phyloP scores from a whole-genome alignment of 768 basidiomycete genomes.

The Collybia sp. region DNA sequence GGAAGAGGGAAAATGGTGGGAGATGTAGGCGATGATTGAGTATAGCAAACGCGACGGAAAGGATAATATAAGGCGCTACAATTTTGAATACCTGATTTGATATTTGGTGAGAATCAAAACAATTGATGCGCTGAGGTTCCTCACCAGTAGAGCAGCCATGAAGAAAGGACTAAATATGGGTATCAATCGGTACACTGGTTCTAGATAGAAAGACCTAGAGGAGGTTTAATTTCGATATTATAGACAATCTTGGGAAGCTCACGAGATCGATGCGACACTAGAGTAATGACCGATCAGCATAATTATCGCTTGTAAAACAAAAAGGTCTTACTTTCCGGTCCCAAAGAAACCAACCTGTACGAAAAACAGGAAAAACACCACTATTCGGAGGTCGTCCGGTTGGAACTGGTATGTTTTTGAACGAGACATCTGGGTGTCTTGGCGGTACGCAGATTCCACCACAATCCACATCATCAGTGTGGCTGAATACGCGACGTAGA shows the following conservation, averaged over 20 bases:
- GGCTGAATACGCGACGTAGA: conserved; percentile 65
- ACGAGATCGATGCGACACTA: conserved; percentile 85
- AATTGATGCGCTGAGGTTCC: conserved; percentile 8
- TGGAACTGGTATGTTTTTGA: conserved; percentile 35
- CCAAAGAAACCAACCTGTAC: conserved; percentile 87
- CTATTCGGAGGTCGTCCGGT: conserved; percentile 65
- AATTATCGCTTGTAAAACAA: conserved; percentile 1
- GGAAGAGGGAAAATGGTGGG: conserved; percentile 77
- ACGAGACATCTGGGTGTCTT: conserved; percentile 9
- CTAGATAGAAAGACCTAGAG: conserved; percentile 74
- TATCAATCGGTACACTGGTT: conserved; percentile 82
- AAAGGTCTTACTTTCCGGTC: conserved; percentile 64
- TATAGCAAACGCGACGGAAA: conserved; percentile 63
- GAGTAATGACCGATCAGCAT: conserved; percentile 1
- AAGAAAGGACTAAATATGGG: conserved; percentile 84
- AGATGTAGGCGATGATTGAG: conserved; percentile 64
- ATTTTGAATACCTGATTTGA: conserved; percentile 70
- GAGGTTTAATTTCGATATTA: background rate
- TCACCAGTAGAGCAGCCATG: conserved; percentile 71
- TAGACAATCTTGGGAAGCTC: conserved; percentile 17
- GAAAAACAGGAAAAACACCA: conserved; percentile 81
- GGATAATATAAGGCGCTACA: conserved; percentile 71
- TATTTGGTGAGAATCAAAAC: background rate
- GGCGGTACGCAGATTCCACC: conserved; percentile 40
- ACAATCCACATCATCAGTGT: conserved; percentile 66